A percentile compares a stretch with the other conserved stretches of the same genome.
Evolutionary conservation across 441 rosid species (phyloP).

Genomic region (Syzygium syzygioides): DNA sequence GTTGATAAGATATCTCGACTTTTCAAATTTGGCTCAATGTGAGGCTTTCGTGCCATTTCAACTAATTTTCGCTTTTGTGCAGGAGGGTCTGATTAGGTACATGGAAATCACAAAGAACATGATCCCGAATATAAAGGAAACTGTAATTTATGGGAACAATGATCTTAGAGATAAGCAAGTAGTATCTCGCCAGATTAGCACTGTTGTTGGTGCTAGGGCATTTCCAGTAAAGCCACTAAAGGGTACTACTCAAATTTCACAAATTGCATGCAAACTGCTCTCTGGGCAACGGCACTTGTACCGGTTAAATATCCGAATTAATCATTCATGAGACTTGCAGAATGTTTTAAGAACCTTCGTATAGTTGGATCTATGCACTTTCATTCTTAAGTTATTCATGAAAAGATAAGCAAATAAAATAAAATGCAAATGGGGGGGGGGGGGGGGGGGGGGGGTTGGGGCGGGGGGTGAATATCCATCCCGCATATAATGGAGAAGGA

Average conservation of each 20-base stretch:
- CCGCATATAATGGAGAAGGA: not conserved
- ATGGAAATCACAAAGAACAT: not conserved
- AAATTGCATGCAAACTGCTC: not conserved
- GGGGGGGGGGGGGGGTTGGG: too few species aligned
- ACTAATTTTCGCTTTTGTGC: not conserved
- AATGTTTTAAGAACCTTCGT: not conserved
- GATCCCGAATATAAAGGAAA: not conserved
- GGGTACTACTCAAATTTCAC: not conserved
- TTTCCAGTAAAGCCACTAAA: too few species aligned
- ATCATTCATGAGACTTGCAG: not conserved
- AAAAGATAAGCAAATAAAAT: not conserved
- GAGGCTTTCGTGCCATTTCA: not conserved
- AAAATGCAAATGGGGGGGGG: accelerated
- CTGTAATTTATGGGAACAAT: not conserved
- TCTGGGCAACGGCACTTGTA: not conserved
- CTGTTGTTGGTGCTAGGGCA: not conserved
- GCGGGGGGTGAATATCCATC: not conserved
- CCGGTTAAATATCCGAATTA: not conserved
- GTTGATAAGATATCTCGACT: not conserved
- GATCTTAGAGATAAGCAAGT: not conserved
- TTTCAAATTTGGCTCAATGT: not conserved
- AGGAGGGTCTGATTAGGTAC: not conserved
- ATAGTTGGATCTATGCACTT: not conserved
- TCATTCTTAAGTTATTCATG: not conserved
- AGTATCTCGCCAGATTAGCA: not conserved